A percentile compares a stretch with the other conserved stretches of the same genome.
Evolutionary conservation across 176 grass and related monocot species (phyloP).

Genomic region (Oryza meridionalis): DNA sequence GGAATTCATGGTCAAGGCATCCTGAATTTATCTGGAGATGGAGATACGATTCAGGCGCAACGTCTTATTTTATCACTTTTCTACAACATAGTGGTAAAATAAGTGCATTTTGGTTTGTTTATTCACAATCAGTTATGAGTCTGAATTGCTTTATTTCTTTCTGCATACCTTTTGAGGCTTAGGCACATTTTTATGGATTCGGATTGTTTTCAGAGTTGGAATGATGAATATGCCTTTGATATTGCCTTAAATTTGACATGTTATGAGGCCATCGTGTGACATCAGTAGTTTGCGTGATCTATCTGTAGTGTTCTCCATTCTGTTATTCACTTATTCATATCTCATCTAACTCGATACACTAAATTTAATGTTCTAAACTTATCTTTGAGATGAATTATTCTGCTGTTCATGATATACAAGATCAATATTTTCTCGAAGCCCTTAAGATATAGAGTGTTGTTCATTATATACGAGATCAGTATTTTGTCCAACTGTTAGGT

Average conservation of each 20-base stretch:
- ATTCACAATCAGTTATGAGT: neutral
- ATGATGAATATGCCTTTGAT: slow-evolving; percentile 17
- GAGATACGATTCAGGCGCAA: slow-evolving; percentile 91
- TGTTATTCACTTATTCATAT: slow-evolving; percentile 32
- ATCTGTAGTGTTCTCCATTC: neutral
- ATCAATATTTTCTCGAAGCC: neutral
- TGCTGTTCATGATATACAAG: slow-evolving; percentile 15
- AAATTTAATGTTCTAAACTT: slow-evolving; percentile 25
- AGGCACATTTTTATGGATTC: neutral
- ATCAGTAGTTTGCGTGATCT: slow-evolving; percentile 18
- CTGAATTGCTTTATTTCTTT: slow-evolving; percentile 25
- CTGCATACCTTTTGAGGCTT: slow-evolving; percentile 2
- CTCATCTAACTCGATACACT: slow-evolving; percentile 29
- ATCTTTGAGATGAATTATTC: slow-evolving; percentile 16
- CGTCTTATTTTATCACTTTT: slow-evolving; percentile 95
- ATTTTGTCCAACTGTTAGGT: neutral
- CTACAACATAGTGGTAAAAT: slow-evolving; percentile 87
- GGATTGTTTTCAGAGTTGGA: slow-evolving; percentile 10
- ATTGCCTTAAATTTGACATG: slow-evolving; percentile 12
- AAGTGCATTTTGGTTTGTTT: slow-evolving; percentile 21
- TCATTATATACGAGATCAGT: slow-evolving; percentile 5
- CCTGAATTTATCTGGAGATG: slow-evolving; percentile 86
- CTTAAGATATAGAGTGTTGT: neutral
- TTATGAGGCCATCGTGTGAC: slow-evolving; percentile 7
- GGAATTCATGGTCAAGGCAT: slow-evolving; percentile 97